Evolutionary conservation across 2,329 filamentous ascomycete genomes (phyloP), one percentile per base, ranked within the genome.

Genomic region (Aspergillus fijiensis): DNA sequence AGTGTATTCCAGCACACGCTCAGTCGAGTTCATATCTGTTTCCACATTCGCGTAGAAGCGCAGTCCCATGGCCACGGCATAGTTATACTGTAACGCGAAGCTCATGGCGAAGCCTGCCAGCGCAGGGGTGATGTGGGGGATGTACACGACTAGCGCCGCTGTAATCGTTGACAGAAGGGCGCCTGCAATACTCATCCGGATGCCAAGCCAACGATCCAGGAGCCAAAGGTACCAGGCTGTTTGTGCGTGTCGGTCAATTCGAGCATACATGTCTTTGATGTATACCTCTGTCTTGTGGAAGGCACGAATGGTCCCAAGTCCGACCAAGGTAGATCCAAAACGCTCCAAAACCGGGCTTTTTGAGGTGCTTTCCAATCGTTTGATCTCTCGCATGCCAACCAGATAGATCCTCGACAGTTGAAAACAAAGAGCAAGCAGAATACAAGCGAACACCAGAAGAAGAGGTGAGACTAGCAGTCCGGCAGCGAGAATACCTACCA

Each of bases 301-400:
- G 0, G 88, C 88, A n/a, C 90, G 85, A 55, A 94, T 90, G 0
- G 90, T 92, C 1, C 85, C 81, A 21, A 94, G 84, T 12, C 90
- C 90, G 0, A 85, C 82, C 10, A 94, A 82, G 0, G 89, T 86
- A 2, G 88, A 86, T 19, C 87, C 87, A 69, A 93, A 93, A 65
- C 90, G 86, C 71, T 93, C 90, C 67, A 92, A 92, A 2, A 94
- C 86, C 0, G 90, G 90, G 0, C 87, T 90, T 74, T 92, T 92
- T 59, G 86, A 83, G 6, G 83, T 90, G 63, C 87, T 90, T 73
- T 93, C 90, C 2, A 93, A 82, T 7, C 90, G 83, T 76, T 92
- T 69, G 33, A 70, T 52, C 14, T 69, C 64, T 14, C 90, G 81
- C 0, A 89, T 89, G 1, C 84, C 89, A 23, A 82, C 76, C 5